Evolutionary conservation across 2,329 filamentous ascomycete genomes (phyloP), one percentile per base, ranked within the genome.

Genomic region (Eurotiales sp.): DNA sequence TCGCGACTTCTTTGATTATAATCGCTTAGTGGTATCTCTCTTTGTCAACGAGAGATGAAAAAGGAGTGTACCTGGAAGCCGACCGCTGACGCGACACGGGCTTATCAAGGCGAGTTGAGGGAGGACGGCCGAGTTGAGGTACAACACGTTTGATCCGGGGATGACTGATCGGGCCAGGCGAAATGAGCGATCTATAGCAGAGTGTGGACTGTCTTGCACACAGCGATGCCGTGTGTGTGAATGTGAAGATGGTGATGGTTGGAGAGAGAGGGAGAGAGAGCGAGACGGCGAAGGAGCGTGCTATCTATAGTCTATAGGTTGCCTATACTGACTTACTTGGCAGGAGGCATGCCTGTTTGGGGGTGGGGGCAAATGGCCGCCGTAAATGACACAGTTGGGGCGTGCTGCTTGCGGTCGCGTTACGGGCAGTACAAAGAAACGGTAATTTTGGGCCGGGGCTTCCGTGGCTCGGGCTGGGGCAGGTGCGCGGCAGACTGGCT

Each of bases 1-100:
- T 36, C 40, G 51, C 51, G 40, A 53, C 51, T 53, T 49, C 51
- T 39, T 23, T 29, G n/a, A 25, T n/a, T 29, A 21, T 41, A 27
- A 11, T 4, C 39, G 32, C 27, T 43, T 30, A 6, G 15, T 43
- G 25, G 34, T 50, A 43, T 37, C 40, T 50, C 47, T 50, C 37
- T 19, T 25, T 37, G 34, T 6, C 15, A 37, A 19, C 10, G 15
- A 50, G 47, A 50, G 47, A 43, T 43, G 36, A 42, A 34, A 17
- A 6, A 6, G 25, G 25, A 29, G 43, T 36, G 27, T 19, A 25
- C 23, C 15, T 42, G 22, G 12, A 42, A 49, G 46, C 37, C 15
- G 27, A 22, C 37, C 17, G 47, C 22, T 43, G 39, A 37, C 19
- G 12, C 25, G 29, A 46, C 37, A 27, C 30, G 22, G n/a, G 36